Base-by-base conservation (phyloP, 768 basidiomycete genomes). In the Suillus brevipes region DNA sequence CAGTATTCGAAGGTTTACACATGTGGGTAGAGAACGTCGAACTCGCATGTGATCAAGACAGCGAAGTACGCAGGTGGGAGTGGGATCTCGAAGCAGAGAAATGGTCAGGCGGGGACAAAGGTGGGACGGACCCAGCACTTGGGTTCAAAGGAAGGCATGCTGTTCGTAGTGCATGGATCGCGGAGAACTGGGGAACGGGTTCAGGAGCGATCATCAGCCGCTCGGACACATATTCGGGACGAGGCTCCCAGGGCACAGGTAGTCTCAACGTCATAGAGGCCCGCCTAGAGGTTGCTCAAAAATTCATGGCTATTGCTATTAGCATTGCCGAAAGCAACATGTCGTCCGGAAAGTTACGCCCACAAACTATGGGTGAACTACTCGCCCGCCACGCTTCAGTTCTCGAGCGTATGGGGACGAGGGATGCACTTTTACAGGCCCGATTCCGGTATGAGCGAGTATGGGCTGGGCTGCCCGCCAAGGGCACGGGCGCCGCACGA, bases 61-160 rank as follows among this genome's bases (percentile, higher is more conserved):
- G 80, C 45, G 87, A 88, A 53, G 78, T 78, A 18, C 78, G 77
- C 56, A 80, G 78, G 65, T 92, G 87, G 87, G 85, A 88, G 70
- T 92, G 90, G 91, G 82, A 88, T 71, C 71, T 81, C 4, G 86
- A 89, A 53, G 79, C 79, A 20, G 87, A 88, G 61, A 78, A 79
- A 60, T 92, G 90, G 90, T 80, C 86, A 9, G 87, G 83, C 28
- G 81, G 85, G 57, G 78, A 68, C 65, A 78, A 34, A 38, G 88
- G 87, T 6, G 91, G 91, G 56, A 92, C 91, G n/a, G 89, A 92
- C 73, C 82, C 88, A 5, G 84, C 78, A n/a, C 77, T 92, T 10
- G 88, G 89, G 3, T 81, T 84, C 71, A 79, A 78, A 69, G 89
- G 82, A 25, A 79, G 89, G 34, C 86, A 89, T 72, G 81, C 84